These are phyloP conservation scores for Eutrema salsugineum DNA, from an alignment of 441 rosid genomes.

Conservation along the genomic window DNA sequence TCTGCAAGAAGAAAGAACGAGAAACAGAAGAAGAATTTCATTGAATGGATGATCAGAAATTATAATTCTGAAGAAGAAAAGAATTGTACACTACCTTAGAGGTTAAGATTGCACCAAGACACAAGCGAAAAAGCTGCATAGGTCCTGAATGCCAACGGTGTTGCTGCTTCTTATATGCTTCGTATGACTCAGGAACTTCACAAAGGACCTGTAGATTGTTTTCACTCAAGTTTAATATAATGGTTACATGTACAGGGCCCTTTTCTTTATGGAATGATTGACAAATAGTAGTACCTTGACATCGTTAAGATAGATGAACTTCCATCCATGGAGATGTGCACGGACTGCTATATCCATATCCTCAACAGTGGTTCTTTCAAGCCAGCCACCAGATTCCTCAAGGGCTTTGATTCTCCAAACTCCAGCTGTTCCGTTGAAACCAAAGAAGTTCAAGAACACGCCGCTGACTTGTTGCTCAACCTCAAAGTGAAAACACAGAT, in stretches of 20 bases:
- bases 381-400: slow-evolving; percentile 96
- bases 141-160: slow-evolving; percentile 99
- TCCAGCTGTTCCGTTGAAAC: slow-evolving; percentile 97
- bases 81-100: slow-evolving; percentile 53
- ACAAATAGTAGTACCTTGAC: slow-evolving; percentile 59
- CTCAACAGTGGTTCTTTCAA: slow-evolving; percentile 91
- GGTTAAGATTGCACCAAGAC: slow-evolving; percentile 75
- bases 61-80: background rate
- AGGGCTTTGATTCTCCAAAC: slow-evolving; percentile 96
- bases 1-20: slow-evolving; percentile 47
- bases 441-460: slow-evolving; percentile 82
- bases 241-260: background rate
- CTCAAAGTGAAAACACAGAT: slow-evolving; percentile 91
- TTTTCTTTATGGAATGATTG: background rate
- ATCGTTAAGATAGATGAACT: slow-evolving; percentile 84
- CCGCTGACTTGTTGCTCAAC: slow-evolving; percentile 96
- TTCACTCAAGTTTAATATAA: background rate
- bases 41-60: background rate
- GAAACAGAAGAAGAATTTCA: background rate
- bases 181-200: slow-evolving; percentile 93
- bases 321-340: slow-evolving; percentile 95
- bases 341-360: slow-evolving; percentile 98
- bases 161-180: slow-evolving; percentile 97
- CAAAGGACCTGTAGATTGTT: slow-evolving; percentile 63
- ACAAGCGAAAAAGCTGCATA: slow-evolving; percentile 91